Evolutionary conservation across 371 early-diverging fungal species (phyloP), one percentile per base, ranked within the genome.

Genomic region (Apophysomyces elegans): DNA sequence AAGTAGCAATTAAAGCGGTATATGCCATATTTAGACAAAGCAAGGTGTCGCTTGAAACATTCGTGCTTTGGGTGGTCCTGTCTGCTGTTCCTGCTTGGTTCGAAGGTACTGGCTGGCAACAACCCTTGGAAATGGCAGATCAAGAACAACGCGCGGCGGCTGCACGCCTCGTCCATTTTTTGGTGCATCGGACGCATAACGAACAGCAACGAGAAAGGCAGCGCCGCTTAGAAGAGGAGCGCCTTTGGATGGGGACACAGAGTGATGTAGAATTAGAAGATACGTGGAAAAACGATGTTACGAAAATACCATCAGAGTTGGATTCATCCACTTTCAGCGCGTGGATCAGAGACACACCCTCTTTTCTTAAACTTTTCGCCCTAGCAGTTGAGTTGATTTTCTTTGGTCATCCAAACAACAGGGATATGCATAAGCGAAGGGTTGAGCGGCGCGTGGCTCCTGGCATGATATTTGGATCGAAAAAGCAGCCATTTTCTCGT

Each of bases 71-170:
- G 59, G 57, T 73, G 2, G 75, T 73, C 0, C 36, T 32, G 5
- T 61, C 68, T 4, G 69, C 69, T 5, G 62, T 78, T n/a, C 76
- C 74, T 0, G 14, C 73, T 4, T 81, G 81, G 81, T 80, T 69
- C 54, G 54, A 69, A 65, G 62, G 57, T 14, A 70, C 63, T 8
- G 69, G 70, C 14, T 26, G 39, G 5, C 62, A 38, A 9, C 36
- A 18, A 13, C 54, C 47, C 50, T 14, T 32, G 26, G 54, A n/a
- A n/a, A 58, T 16, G 59, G 59, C 12, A 47, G 37, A 56, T 21
- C 7, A 70, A 6, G 36, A 56, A 37, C 44, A 63, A 11, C 9
- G 14, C 21, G 14, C 46, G 0, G 65, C 62, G 2, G 36, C 59
- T 16, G 26, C 12, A 6, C 64, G 64, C 16, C 58, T 78, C 8